These are phyloP conservation scores for Cystobasidium tubakii DNA, from an alignment of 768 basidiomycete genomes.

Conservation along the genomic window DNA sequence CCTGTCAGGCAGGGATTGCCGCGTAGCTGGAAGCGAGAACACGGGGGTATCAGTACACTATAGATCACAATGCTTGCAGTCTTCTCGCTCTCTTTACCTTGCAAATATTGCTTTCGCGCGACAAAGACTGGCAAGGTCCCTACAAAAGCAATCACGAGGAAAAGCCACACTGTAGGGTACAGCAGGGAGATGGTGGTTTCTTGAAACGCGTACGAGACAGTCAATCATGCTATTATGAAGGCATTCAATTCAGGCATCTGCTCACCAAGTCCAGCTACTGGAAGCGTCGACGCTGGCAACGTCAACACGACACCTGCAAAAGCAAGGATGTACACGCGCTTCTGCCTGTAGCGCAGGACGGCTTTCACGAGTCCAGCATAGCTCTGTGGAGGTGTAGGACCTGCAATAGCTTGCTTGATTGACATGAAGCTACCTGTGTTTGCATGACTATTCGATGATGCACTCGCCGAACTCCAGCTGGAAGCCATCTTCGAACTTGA, in stretches of 20 bases:
- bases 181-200: conserved; percentile 22
- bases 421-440: conserved; percentile 13
- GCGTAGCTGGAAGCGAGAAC: background rate
- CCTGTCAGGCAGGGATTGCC: background rate
- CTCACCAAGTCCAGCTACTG: conserved; percentile 32
- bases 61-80: background rate
- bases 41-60: background rate
- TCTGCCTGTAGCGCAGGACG: conserved; percentile 33
- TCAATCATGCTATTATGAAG: background rate
- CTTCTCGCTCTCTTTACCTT: background rate
- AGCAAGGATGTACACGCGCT: conserved; percentile 32
- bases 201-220: background rate
- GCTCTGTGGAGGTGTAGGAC: conserved; percentile 33
- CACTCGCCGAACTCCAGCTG: background rate
- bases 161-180: conserved; percentile 28
- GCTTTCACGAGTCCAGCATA: conserved; percentile 25
- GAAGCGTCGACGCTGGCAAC: conserved; percentile 1
- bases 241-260: background rate
- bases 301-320: conserved; percentile 16
- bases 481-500: background rate
- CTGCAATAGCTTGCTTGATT: conserved; percentile 31
- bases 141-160: background rate
- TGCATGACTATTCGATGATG: background rate
- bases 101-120: conserved; percentile 22
- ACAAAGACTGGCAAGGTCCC: conserved; percentile 30